phyloP scores from a whole-genome alignment of 1,284 basidiomycete species.

The Trichosporon faecale region DNA sequence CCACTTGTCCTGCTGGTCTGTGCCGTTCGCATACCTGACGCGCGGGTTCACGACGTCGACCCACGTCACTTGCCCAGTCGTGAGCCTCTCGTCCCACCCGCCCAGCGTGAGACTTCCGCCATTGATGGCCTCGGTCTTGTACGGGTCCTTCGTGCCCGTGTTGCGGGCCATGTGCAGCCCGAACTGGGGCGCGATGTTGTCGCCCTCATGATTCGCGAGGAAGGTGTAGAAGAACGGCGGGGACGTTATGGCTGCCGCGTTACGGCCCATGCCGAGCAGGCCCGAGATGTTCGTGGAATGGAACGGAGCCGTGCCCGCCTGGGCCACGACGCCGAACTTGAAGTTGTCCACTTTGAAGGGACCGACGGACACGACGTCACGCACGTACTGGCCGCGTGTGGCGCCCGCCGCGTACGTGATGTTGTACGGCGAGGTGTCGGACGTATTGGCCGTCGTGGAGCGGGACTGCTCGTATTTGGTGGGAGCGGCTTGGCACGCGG shows the following conservation, averaged over 20 bases:
- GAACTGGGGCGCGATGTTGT: not conserved
- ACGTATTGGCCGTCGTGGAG: not conserved
- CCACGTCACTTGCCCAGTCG: not conserved
- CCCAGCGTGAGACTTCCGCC: not conserved
- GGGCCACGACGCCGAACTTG: not conserved
- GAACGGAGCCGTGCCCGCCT: not conserved
- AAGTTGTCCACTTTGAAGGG: not conserved
- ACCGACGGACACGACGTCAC: not conserved
- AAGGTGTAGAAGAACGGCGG: conserved; percentile 8
- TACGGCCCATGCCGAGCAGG: not conserved
- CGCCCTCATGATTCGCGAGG: not conserved
- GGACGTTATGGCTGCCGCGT: not conserved
- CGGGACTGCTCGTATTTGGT: not conserved
- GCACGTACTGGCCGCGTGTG: not conserved
- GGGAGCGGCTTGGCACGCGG: not conserved
- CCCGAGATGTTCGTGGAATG: not conserved
- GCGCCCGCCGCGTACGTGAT: not conserved
- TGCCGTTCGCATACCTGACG: not conserved
- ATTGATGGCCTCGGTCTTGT: not conserved
- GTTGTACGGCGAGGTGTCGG: not conserved
- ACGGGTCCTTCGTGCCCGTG: conserved; percentile 3
- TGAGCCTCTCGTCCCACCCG: not conserved
- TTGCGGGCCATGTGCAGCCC: not conserved
- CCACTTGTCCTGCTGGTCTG: conserved; percentile 4
- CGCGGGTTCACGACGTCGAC: not conserved